These are phyloP conservation scores for Candida ponderosae DNA, from an alignment of 805 yeast genomes.

Conservation along the genomic window DNA sequence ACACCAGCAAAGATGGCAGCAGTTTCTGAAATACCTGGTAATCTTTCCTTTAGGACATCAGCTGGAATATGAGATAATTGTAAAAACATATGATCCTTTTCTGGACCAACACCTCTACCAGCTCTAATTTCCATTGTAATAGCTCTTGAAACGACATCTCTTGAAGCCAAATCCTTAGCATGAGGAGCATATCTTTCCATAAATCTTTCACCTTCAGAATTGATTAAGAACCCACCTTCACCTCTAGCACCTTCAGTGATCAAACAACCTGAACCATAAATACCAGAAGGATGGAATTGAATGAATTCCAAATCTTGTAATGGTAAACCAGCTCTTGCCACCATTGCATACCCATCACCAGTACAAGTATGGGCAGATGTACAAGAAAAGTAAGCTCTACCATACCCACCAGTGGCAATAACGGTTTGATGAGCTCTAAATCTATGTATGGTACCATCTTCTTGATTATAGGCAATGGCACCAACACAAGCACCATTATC, in stretches of 20 bases:
- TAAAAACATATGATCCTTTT: constrained; percentile 89
- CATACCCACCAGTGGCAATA: constrained; percentile 98
- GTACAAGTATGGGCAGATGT: constrained; percentile 99
- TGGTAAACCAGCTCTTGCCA: constrained; percentile 95
- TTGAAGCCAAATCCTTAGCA: constrained; percentile 95
- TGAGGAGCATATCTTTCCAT: constrained; percentile 99
- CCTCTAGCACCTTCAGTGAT: constrained; percentile 99
- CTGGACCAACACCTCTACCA: constrained; percentile 98
- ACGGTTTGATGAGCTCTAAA: constrained; percentile 95
- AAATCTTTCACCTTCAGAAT: constrained; percentile 97
- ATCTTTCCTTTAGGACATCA: constrained; percentile 83
- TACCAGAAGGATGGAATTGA: constrained; percentile 99
- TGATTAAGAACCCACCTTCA: constrained; percentile 97
- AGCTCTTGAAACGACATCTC: constrained; percentile 98
- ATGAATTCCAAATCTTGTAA: constrained; percentile 95
- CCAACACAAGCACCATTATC: constrained; percentile 96
- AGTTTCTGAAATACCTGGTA: constrained; percentile 98
- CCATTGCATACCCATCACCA: constrained; percentile 99
- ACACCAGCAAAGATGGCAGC: constrained; percentile 99
- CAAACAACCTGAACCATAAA: constrained; percentile 97
- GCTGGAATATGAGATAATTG: constrained; percentile 95
- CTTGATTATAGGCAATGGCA: constrained; percentile 95
- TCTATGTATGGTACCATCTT: constrained; percentile 97
- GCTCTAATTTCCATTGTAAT: constrained; percentile 98
- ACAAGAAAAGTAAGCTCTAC: constrained; percentile 97